Conservation (phyloP, 2,329 filamentous ascomycete genomes). For the Ceratocystis destructans region DNA sequence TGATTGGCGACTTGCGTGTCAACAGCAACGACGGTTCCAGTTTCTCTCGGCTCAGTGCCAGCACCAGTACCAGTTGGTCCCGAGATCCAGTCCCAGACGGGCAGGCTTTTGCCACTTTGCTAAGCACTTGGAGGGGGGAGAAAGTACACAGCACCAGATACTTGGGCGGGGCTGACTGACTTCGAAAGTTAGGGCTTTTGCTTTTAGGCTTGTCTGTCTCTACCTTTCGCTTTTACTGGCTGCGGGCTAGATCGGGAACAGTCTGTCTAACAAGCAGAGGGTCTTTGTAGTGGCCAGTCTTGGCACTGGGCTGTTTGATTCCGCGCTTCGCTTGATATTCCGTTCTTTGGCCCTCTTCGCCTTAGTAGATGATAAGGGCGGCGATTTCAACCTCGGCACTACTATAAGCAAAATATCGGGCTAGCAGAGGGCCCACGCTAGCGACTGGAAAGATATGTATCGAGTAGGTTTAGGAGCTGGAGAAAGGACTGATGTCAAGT, state of each 20-base stretch:
- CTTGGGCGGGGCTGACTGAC: not conserved
- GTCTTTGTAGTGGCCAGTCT: not conserved
- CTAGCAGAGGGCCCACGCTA: not conserved
- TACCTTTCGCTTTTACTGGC: not conserved
- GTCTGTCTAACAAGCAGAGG: not conserved
- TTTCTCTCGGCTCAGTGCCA: not conserved
- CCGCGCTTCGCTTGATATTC: not conserved
- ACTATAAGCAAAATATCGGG: not conserved
- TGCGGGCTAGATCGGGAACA: not conserved
- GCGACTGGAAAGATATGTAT: not conserved
- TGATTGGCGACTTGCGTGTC: not conserved
- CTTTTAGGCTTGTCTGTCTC: not conserved
- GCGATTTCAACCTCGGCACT: not conserved
- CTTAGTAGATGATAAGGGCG: not conserved
- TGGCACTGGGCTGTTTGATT: not conserved
- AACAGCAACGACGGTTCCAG: not conserved
- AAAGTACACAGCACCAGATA: not conserved
- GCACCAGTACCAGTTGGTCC: not conserved
- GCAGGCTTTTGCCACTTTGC: not conserved
- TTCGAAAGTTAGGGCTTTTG: not conserved
- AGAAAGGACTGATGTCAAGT: not conserved
- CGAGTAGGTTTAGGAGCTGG: not conserved
- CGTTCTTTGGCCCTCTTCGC: not conserved
- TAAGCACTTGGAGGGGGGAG: not conserved
- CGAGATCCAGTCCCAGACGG: not conserved